Conservation (phyloP, 73 alveolate genomes). For the Halteria grandinella region DNA sequence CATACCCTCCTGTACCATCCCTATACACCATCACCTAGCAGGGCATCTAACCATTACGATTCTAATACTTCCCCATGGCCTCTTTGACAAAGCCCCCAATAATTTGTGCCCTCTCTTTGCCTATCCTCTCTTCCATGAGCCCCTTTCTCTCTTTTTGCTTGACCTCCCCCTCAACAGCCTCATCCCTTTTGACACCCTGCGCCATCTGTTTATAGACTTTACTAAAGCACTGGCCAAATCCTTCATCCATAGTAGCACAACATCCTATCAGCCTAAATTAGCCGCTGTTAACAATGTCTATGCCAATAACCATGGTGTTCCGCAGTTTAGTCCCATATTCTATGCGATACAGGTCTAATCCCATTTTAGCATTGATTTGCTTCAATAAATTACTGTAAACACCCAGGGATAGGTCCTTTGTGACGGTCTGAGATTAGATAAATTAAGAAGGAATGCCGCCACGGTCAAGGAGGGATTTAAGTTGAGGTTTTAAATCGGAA, state of each 20-base stretch:
- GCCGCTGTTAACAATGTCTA: conserved; percentile 44
- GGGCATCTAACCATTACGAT: conserved; percentile 62
- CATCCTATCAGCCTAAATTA: conserved; percentile 20
- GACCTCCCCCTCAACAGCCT: neutral
- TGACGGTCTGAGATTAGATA: neutral
- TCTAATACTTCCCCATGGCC: conserved; percentile 13
- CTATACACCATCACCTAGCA: conserved; percentile 76
- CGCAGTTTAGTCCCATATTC: neutral
- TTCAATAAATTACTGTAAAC: conserved; percentile 28
- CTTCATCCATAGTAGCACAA: conserved; percentile 58
- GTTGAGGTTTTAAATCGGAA: neutral
- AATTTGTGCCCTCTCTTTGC: conserved; percentile 15
- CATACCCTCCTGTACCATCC: conserved; percentile 84
- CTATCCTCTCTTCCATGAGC: neutral
- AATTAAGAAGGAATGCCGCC: neutral
- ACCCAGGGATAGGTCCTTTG: neutral
- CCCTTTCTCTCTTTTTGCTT: neutral
- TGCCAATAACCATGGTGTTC: conserved; percentile 50
- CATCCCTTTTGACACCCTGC: conserved; percentile 10
- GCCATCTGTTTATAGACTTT: conserved; percentile 8
- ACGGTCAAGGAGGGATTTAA: neutral
- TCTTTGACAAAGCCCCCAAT: neutral
- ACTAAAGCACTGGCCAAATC: conserved; percentile 47
- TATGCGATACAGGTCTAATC: conserved; percentile 25
- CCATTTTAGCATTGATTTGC: conserved; percentile 49